These are phyloP conservation scores for Cichorium intybus DNA, from an alignment of 140 eudicot genomes.

Conservation along the genomic window DNA sequence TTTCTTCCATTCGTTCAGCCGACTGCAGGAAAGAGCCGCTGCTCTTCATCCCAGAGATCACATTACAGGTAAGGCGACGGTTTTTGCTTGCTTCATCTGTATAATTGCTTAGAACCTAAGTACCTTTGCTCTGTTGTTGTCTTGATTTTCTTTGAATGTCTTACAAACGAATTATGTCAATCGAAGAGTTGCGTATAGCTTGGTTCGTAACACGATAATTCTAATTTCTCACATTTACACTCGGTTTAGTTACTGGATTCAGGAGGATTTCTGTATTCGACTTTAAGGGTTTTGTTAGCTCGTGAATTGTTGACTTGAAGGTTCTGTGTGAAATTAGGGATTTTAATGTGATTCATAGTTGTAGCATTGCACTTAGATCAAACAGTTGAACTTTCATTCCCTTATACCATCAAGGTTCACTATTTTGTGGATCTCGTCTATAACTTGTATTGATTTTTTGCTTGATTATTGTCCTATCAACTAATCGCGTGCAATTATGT, in stretches of 20 bases:
- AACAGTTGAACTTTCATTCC: not conserved
- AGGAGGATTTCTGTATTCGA: too few relatives aligned
- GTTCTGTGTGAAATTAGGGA: not conserved
- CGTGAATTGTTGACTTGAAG: not conserved
- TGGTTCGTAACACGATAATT: not conserved
- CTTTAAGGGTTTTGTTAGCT: not conserved
- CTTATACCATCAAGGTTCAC: not conserved
- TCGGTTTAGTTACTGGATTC: too few relatives aligned
- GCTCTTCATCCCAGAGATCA: slow-evolving; percentile 8
- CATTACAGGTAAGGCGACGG: slow-evolving; percentile 8
- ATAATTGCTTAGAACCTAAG: not conserved
- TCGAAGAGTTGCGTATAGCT: not conserved
- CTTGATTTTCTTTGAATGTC: not conserved
- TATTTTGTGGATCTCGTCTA: too few relatives aligned
- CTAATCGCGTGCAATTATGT: not conserved
- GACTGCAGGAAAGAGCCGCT: slow-evolving; percentile 7
- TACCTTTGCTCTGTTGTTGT: too few relatives aligned
- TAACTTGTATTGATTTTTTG: too few relatives aligned
- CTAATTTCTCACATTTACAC: too few relatives aligned
- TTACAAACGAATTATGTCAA: not conserved
- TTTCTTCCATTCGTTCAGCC: slow-evolving; percentile 16
- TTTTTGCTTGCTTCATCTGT: not conserved
- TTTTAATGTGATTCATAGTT: not conserved
- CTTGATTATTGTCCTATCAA: too few relatives aligned
- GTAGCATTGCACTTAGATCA: not conserved